Conservation (phyloP, 78 protist species). For the Bodo saltans region DNA sequence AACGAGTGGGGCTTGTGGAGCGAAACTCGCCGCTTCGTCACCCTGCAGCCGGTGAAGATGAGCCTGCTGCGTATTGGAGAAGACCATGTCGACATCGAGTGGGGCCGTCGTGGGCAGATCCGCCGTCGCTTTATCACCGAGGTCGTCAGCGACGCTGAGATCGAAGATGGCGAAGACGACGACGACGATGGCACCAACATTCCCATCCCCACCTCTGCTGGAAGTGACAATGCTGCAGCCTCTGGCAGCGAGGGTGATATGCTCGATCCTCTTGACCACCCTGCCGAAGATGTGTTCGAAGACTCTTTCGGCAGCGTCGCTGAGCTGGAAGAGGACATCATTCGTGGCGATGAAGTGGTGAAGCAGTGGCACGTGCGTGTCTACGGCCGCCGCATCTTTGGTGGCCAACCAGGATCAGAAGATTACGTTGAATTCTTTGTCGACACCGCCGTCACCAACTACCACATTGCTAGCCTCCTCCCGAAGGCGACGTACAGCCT, state of each 20-base stretch:
- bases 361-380: neutral
- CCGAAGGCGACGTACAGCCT: neutral
- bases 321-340: neutral
- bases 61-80: neutral
- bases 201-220: too few species aligned
- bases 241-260: too few species aligned
- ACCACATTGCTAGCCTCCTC: neutral
- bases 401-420: neutral
- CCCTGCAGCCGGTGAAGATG: neutral
- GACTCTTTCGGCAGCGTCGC: too few species aligned
- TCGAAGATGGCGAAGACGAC: too few species aligned
- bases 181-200: too few species aligned
- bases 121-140: too few species aligned
- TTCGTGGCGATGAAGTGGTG: neutral
- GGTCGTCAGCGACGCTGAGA: too few species aligned
- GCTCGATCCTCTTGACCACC: too few species aligned
- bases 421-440: neutral
- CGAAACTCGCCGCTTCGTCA: neutral
- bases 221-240: too few species aligned
- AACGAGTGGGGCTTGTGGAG: slow-evolving; percentile 31
- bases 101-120: neutral
- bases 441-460: neutral
- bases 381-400: neutral
- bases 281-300: too few species aligned
- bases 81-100: neutral